Evolutionary conservation across 306 rosid species (phyloP), one percentile per base, ranked within the genome.

Genomic region (Gastrolobium villosum): DNA sequence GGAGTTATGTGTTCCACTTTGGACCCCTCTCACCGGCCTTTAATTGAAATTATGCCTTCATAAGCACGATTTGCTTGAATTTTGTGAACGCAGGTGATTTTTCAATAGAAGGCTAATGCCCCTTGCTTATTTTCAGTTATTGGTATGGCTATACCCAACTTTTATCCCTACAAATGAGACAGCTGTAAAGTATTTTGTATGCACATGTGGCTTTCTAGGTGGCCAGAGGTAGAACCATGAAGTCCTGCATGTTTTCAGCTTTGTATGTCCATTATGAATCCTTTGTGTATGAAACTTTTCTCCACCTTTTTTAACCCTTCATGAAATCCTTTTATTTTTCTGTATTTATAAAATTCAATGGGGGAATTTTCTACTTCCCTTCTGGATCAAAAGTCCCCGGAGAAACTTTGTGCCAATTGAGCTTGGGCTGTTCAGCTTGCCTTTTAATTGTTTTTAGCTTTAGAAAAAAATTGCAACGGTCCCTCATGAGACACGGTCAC

Each of bases 151-250:
- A 35, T 73, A 64, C 83, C 59, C 79, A 65, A 70, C 34, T 70
- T 79, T 36, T 36, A 43, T 78, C 64, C 70, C 53, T 61, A 26
- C 32, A 32, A 71, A 67, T 45, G 75, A 66, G 78, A 74, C 78
- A 74, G 68, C 65, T 71, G 84, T 79, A 50, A 82, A 66, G 53
- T 79, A 26, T 62, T 10, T n/a, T 79, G 73, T 77, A 6, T 85
- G 79, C 79, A 86, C 76, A 65, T 70, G 73, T 75, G 68, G 50
- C 60, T 74, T 74, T 70, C 11, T 79, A 43, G 77, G 79, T 75
- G 55, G 46, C 72, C 61, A 37, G 64, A 46, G 15, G 63, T 28
- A 20, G 77, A 64, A 36, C 77, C 53, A 3, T 46, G 30, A 48
- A 26, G 63, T 34, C 56, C 10, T 71, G 72, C 60, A 36, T 70